Evolutionary conservation across 1,139 yeast species (phyloP).

Genomic region (Candida glucosophila): DNA sequence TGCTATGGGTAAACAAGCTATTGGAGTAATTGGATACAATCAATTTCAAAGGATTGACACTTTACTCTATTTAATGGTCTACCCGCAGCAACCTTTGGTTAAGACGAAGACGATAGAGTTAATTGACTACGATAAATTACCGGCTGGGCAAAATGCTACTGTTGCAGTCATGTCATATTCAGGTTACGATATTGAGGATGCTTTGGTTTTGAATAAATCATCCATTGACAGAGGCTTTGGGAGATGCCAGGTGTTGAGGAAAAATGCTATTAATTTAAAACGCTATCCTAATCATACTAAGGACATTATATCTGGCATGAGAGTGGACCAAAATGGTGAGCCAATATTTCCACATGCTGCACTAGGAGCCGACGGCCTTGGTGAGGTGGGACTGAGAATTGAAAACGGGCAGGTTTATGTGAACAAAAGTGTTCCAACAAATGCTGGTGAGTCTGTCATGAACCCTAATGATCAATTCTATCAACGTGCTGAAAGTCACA

Average conservation of each 20-base stretch:
- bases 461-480: conserved; percentile 25
- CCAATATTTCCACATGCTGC: conserved; percentile 83
- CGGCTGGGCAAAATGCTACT: conserved; percentile 98
- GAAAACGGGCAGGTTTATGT: conserved; percentile 92
- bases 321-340: conserved; percentile 70
- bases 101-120: conserved; percentile 94
- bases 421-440: conserved; percentile 86
- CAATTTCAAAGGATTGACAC: conserved; percentile 96
- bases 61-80: conserved; percentile 84
- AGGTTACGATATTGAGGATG: conserved; percentile 99
- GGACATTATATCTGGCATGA: conserved; percentile 85
- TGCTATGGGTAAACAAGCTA: conserved; percentile 99
- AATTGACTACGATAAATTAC: conserved; percentile 89
- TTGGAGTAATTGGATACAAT: conserved; percentile 97
- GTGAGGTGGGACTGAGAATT: conserved; percentile 88
- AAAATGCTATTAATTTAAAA: conserved; percentile 81
- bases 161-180: conserved; percentile 99
- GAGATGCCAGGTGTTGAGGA: conserved; percentile 93
- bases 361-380: conserved; percentile 91
- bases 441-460: conserved; percentile 69
- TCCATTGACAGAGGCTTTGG: conserved; percentile 97
- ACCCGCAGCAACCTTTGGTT: conserved; percentile 99
- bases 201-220: conserved; percentile 85
- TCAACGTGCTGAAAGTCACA: conserved; percentile 46
- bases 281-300: conserved; percentile 90